Evolutionary conservation across 2,329 filamentous ascomycete genomes (phyloP).

Genomic region (Lecanicillium sp.): DNA sequence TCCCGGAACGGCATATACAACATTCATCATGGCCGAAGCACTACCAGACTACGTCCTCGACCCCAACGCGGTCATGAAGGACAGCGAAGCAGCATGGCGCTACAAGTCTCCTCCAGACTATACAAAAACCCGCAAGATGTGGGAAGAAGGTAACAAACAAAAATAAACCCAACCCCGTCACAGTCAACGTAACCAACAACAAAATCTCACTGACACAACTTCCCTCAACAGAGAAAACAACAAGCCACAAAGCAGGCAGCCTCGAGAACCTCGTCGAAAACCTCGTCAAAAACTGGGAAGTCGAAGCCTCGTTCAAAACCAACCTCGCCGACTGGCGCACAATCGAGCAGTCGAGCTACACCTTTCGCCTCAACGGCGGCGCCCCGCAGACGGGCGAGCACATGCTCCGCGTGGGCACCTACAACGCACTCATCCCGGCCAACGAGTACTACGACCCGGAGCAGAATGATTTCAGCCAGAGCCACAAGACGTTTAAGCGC

Average conservation of each 20-base stretch:
- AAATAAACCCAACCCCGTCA: too few species aligned
- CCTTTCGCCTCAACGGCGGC: constrained; percentile 55
- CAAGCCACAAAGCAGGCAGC: constrained; percentile 44
- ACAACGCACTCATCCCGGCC: constrained; percentile 57
- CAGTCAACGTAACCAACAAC: too few species aligned
- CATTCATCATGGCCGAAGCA: too few species aligned
- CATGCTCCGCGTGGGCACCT: constrained; percentile 61
- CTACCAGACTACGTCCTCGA: too few species aligned
- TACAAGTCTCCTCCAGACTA: constrained; percentile 42
- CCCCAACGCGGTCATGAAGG: too few species aligned
- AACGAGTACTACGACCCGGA: constrained; percentile 57
- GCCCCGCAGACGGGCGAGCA: constrained; percentile 48
- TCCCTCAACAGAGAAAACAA: constrained; percentile 40
- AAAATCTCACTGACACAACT: constrained; percentile 16
- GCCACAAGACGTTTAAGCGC: constrained; percentile 62
- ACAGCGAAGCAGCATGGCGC: too few species aligned
- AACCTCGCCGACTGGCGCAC: constrained; percentile 56
- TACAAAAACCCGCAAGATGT: constrained; percentile 52
- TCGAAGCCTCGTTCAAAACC: constrained; percentile 61
- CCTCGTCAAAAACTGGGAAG: constrained; percentile 66
- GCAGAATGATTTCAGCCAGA: constrained; percentile 52
- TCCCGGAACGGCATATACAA: too few species aligned
- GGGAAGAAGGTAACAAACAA: constrained; percentile 50
- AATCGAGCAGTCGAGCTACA: constrained; percentile 50
- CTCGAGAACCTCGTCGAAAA: constrained; percentile 57